Percentiles rank a stretch among this genome's conserved stretches.
Evolutionary conservation across 345 rosid genomes (phyloP).

Genomic region (Sonneratia caseolaris): DNA sequence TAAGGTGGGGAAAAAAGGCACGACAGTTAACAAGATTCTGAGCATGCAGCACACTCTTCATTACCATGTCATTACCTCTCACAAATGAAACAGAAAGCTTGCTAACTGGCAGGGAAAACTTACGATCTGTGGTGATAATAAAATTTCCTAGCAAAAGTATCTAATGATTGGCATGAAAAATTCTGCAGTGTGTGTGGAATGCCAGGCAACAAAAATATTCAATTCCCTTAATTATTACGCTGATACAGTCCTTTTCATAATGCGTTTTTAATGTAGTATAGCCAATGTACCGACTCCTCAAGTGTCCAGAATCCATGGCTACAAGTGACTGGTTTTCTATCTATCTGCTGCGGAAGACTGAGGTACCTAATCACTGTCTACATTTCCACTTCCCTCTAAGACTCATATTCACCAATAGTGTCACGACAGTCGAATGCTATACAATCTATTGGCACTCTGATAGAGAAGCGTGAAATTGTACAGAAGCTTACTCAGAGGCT

Average conservation of each 20-base stretch:
- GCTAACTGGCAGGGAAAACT: not conserved
- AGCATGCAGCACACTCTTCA: not conserved
- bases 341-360: not conserved
- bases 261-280: not conserved
- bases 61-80: not conserved
- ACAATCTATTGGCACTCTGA: not conserved
- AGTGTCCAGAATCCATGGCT: not conserved
- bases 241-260: not conserved
- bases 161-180: too few species aligned
- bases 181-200: not conserved
- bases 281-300: not conserved
- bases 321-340: not conserved
- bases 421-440: not conserved
- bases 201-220: not conserved
- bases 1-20: not conserved
- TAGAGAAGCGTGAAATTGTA: not conserved
- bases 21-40: not conserved
- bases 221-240: not conserved
- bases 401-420: not conserved
- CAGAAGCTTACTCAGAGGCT: not conserved
- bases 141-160: not conserved
- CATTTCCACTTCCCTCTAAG: not conserved
- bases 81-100: not conserved
- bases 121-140: not conserved
- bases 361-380: not conserved